Conservation (phyloP, 2,329 filamentous ascomycete species). For the Plenodomus lindquistii region DNA sequence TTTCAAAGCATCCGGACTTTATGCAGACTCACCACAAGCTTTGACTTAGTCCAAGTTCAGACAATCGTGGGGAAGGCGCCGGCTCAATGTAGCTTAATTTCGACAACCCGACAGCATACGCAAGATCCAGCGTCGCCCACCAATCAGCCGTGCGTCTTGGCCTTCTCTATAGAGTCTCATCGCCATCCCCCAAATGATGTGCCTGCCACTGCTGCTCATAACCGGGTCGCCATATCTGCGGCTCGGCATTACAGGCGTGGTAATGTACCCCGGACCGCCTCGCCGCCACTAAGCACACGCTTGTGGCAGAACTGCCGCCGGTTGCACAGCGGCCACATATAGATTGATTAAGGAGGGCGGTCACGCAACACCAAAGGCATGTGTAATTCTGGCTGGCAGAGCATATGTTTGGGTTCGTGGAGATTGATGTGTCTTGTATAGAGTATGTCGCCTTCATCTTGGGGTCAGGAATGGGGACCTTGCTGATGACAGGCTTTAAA, state of each 20-base stretch:
- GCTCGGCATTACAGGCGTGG: conserved; percentile 2
- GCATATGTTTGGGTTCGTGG: conserved; percentile 21
- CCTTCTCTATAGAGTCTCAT: background rate
- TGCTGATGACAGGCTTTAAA: conserved; percentile 18
- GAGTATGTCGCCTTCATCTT: conserved; percentile 14
- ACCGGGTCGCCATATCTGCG: conserved; percentile 5
- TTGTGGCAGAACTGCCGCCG: conserved; percentile 29
- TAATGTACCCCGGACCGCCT: conserved; percentile 37
- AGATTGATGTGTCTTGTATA: conserved; percentile 25
- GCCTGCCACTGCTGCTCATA: conserved; percentile 1
- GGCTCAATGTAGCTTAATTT: conserved; percentile 20
- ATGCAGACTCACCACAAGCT: conserved; percentile 2
- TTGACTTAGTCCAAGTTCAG: background rate
- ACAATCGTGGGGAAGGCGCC: conserved; percentile 11
- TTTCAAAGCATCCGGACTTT: background rate
- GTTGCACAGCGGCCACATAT: conserved; percentile 39
- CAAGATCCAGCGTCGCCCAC: conserved; percentile 1
- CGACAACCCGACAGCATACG: conserved; percentile 1
- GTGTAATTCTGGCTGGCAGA: conserved; percentile 10
- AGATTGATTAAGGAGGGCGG: conserved; percentile 38
- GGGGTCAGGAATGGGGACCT: background rate
- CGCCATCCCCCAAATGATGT: conserved; percentile 3
- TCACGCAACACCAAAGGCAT: conserved; percentile 23
- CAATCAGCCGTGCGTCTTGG: background rate
- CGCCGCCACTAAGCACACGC: conserved; percentile 34